These are phyloP conservation scores for Triangularia setosa DNA, from an alignment of 2,329 filamentous ascomycete species.

Conservation along the genomic window DNA sequence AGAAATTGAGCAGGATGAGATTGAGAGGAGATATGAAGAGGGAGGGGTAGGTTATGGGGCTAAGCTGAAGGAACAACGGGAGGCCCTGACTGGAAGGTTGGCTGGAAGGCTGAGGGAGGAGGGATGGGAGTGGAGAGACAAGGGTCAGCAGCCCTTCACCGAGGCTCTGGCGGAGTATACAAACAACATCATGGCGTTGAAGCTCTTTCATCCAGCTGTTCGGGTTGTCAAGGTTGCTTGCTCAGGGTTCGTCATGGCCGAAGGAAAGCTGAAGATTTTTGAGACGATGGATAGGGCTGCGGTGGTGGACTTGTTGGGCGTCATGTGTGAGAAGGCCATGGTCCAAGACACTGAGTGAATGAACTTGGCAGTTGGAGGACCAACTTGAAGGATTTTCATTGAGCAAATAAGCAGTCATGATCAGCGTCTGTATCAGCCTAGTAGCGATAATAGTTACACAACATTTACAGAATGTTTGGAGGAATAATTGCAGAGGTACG, in stretches of 20 bases:
- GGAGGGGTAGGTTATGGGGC: conserved; percentile 27
- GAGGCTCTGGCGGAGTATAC: conserved; percentile 49
- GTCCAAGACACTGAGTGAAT: background rate
- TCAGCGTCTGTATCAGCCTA: too few relatives aligned
- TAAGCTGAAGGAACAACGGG: too few relatives aligned
- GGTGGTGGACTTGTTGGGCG: background rate
- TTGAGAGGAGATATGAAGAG: background rate
- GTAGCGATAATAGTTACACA: background rate
- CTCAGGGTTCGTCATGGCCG: conserved; percentile 52
- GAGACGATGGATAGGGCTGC: background rate
- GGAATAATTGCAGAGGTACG: too few relatives aligned
- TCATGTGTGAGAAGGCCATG: background rate
- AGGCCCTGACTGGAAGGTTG: conserved; percentile 38
- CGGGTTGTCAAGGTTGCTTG: conserved; percentile 51
- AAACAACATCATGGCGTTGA: conserved; percentile 49
- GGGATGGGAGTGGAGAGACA: conserved; percentile 48
- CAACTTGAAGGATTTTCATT: background rate
- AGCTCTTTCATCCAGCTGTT: conserved; percentile 54
- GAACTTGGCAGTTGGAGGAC: too few relatives aligned
- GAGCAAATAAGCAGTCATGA: too few relatives aligned
- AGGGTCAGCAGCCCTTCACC: conserved; percentile 42
- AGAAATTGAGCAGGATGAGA: background rate
- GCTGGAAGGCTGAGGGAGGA: conserved; percentile 48
- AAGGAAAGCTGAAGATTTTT: conserved; percentile 47
- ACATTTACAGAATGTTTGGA: too few relatives aligned